These are phyloP conservation scores for Fistulina hepatica DNA, from an alignment of 1,284 basidiomycete genomes.

Conservation along the genomic window DNA sequence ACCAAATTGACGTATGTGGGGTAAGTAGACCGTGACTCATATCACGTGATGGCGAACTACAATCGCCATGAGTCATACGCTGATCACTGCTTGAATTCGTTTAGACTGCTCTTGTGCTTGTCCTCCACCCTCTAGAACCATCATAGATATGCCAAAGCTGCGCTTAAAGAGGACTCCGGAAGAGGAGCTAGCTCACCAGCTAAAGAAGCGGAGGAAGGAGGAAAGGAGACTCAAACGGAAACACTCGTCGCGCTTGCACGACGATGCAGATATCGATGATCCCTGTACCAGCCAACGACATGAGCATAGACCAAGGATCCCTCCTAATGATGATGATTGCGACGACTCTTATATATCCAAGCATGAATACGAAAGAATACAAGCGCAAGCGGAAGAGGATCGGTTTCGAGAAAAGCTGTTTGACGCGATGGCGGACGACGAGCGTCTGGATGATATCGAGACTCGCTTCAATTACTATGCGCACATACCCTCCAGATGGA, in stretches of 20 bases:
- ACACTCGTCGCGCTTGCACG: constrained; percentile 20
- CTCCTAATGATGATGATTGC: too few species aligned
- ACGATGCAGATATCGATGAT: constrained; percentile 13
- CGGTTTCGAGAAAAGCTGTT: constrained; percentile 61
- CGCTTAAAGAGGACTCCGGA: constrained; percentile 60
- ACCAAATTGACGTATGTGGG: too few species aligned
- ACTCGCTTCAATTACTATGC: constrained; percentile 53
- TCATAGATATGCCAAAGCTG: constrained; percentile 44
- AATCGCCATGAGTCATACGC: too few species aligned
- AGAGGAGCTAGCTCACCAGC: constrained; percentile 46
- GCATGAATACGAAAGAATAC: constrained; percentile 38
- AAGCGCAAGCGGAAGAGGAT: constrained; percentile 47
- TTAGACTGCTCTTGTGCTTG: too few species aligned
- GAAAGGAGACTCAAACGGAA: constrained; percentile 24
- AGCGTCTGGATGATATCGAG: constrained; percentile 50
- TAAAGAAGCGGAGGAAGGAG: constrained; percentile 37
- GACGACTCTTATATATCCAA: constrained; percentile 20
- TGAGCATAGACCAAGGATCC: constrained; percentile 7
- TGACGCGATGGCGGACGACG: constrained; percentile 58
- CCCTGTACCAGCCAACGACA: constrained; percentile 9
- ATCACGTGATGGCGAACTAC: too few species aligned
- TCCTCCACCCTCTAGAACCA: too few species aligned
- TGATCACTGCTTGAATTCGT: too few species aligned
- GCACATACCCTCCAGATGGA: constrained; percentile 48
- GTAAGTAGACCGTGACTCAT: too few species aligned